These are phyloP conservation scores for Macadamia tetraphylla DNA, from an alignment of 164 flowering plant genomes.

Conservation along the genomic window DNA sequence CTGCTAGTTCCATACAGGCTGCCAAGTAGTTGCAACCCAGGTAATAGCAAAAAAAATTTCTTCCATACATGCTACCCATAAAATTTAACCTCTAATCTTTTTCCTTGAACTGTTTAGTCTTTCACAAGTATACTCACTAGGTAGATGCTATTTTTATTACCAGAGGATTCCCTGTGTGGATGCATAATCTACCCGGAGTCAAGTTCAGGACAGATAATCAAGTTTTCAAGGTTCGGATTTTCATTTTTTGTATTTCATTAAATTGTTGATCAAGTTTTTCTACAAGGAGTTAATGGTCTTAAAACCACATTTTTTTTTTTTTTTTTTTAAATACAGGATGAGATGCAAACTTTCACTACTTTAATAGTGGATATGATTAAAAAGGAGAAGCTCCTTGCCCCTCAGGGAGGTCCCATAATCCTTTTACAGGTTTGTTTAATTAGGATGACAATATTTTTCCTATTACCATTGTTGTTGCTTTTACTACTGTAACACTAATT, in stretches of 20 bases:
- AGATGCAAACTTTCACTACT: conserved; percentile 18
- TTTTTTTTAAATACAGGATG: conserved; percentile 3
- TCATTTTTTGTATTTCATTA: neutral
- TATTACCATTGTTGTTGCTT: conserved; percentile 3
- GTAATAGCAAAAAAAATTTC: too few species aligned
- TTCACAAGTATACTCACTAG: neutral
- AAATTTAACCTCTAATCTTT: neutral
- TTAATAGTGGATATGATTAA: conserved; percentile 7
- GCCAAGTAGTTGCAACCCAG: too few species aligned
- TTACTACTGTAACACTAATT: neutral
- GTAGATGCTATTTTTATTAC: too few species aligned
- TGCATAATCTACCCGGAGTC: conserved; percentile 12
- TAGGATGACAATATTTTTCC: conserved; percentile 13
- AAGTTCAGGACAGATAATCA: neutral
- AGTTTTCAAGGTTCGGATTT: too few species aligned
- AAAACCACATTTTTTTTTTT: neutral
- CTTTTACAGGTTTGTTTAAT: conserved; percentile 8
- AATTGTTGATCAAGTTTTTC: neutral
- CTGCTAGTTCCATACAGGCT: too few species aligned
- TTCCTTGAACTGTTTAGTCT: neutral
- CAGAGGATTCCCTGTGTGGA: conserved; percentile 17
- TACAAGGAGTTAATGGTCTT: neutral
- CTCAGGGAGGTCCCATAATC: too few species aligned
- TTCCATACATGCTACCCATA: too few species aligned
- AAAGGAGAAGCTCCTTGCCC: neutral